These are phyloP conservation scores for Mucor saturninus DNA, from an alignment of 371 early-diverging fungal species.

Conservation along the genomic window DNA sequence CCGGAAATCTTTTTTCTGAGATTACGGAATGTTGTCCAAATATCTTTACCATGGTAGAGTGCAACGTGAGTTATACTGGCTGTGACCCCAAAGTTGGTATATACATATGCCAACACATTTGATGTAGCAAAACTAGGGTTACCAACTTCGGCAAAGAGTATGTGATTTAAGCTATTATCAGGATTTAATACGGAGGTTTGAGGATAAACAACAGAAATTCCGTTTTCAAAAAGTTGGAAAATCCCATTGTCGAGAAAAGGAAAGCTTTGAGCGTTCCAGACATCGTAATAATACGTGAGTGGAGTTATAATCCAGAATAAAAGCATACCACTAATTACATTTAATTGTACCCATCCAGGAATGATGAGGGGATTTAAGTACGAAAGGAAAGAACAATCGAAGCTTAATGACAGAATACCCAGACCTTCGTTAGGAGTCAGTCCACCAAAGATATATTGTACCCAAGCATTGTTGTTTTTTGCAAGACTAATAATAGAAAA, in stretches of 20 bases:
- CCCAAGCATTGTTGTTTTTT: slow-evolving; percentile 52
- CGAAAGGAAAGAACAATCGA: slow-evolving; percentile 57
- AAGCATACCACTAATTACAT: slow-evolving; percentile 42
- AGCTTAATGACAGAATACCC: slow-evolving; percentile 52
- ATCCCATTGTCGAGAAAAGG: slow-evolving; percentile 50
- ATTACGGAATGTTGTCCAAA: background rate
- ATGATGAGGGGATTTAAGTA: slow-evolving; percentile 67
- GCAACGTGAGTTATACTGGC: slow-evolving; percentile 56
- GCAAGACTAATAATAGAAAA: slow-evolving; percentile 57
- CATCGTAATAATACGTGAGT: slow-evolving; percentile 40
- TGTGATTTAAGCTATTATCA: slow-evolving; percentile 44
- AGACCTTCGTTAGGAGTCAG: slow-evolving; percentile 51
- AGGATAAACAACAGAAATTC: slow-evolving; percentile 38
- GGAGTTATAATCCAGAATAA: slow-evolving; percentile 45
- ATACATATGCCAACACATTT: slow-evolving; percentile 33
- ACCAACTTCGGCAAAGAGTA: slow-evolving; percentile 42
- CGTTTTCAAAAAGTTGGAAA: slow-evolving; percentile 35
- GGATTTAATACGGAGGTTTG: slow-evolving; percentile 42
- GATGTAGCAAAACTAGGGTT: slow-evolving; percentile 36
- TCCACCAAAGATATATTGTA: slow-evolving; percentile 56
- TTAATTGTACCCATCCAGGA: slow-evolving; percentile 63
- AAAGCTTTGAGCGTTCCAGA: slow-evolving; percentile 53
- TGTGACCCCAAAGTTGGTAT: slow-evolving; percentile 53
- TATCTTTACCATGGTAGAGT: slow-evolving; percentile 49
- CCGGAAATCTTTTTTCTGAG: background rate